Base-by-base conservation (phyloP, 768 basidiomycete genomes). In the Amanita pallidorosea region DNA sequence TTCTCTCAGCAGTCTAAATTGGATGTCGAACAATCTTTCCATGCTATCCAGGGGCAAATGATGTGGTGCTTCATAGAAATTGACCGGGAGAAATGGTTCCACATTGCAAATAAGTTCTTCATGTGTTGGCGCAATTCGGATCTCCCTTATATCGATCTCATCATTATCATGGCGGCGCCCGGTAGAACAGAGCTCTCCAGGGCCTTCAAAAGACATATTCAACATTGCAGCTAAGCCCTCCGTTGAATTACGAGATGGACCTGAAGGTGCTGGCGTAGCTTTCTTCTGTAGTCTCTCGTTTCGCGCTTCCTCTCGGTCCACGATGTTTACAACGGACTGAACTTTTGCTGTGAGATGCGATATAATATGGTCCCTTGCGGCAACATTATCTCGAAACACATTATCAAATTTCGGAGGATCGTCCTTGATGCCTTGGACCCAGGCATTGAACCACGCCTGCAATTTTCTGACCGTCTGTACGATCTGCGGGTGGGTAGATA, bases 141-240 rank as follows among this genome's bases (percentile, higher is more conserved):
- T 84, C 2, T 77, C 65, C 1, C 58, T 22, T 8, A 88, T 80
- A 34, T 80, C 71, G 22, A 63, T 59, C 41, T 63, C 68, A 56
- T 87, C 85, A 49, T 88, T 88, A 59, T 88, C 79, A 53, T 88
- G 85, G 1, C 86, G 74, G 0, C 73, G 70, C 0, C 81, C 81
- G 0, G 66, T 71, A 1, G 47, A 25, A 9, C 76, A 73, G 2
- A 75, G 62, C 0, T 58, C 59, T 7, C 83, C 83, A 0, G 84
- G 83, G 3, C 76, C 76, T 25, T 79, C 74, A 54, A 77, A 84
- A 4, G 58, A 63, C 20, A 61, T 61, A 35, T 61, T 57, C 54
- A 74, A 55, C 9, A 74, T 66, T 48, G 71, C 60, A 47, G 67
- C 27, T 36, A 75, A 46, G 45, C 72, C 73, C 55, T 71, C 63